Percentiles rank a stretch among this genome's conserved stretches.
Conservation (phyloP, 164 flowering plant genomes). For the Magnolia changhungtana region DNA sequence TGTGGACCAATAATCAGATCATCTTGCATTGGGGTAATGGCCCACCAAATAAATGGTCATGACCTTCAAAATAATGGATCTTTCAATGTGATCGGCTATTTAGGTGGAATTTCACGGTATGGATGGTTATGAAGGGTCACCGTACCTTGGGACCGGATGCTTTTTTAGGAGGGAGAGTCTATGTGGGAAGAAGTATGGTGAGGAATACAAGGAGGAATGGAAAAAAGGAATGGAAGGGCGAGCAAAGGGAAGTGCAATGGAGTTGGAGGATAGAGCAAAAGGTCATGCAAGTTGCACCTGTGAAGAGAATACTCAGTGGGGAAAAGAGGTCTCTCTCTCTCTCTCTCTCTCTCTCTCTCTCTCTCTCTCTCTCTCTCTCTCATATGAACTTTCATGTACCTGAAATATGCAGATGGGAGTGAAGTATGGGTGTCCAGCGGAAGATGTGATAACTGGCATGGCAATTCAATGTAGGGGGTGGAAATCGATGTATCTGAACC, state of each 20-base stretch:
- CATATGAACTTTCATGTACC: no score
- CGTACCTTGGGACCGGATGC: slow-evolving; percentile 35
- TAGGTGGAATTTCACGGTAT: slow-evolving; percentile 21
- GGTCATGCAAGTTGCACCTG: slow-evolving; percentile 27
- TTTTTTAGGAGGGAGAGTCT: slow-evolving; percentile 31
- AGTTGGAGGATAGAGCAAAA: slow-evolving; percentile 26
- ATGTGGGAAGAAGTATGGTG: slow-evolving; percentile 21
- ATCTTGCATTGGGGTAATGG: background rate
- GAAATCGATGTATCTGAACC: slow-evolving; percentile 55
- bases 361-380: slow-evolving; percentile 9
- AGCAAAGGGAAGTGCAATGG: slow-evolving; percentile 13
- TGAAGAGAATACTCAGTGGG: slow-evolving; percentile 36
- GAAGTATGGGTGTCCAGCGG: slow-evolving; percentile 61
- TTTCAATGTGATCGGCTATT: background rate
- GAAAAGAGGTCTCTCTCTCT: slow-evolving; percentile 32
- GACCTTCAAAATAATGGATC: no score
- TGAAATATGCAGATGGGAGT: slow-evolving; percentile 49
- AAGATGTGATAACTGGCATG: slow-evolving; percentile 65
- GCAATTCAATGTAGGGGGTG: slow-evolving; percentile 61
- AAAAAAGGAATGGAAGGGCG: slow-evolving; percentile 5
- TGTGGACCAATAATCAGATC: no score
- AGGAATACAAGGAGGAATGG: slow-evolving; percentile 2
- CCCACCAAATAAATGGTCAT: no score
- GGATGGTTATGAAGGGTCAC: slow-evolving; percentile 29
- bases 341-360: slow-evolving; percentile 3